Percentiles rank a stretch among this genome's conserved stretches.
These are phyloP conservation scores for Medicago arabica DNA, from an alignment of 306 rosid species.

Conservation along the genomic window DNA sequence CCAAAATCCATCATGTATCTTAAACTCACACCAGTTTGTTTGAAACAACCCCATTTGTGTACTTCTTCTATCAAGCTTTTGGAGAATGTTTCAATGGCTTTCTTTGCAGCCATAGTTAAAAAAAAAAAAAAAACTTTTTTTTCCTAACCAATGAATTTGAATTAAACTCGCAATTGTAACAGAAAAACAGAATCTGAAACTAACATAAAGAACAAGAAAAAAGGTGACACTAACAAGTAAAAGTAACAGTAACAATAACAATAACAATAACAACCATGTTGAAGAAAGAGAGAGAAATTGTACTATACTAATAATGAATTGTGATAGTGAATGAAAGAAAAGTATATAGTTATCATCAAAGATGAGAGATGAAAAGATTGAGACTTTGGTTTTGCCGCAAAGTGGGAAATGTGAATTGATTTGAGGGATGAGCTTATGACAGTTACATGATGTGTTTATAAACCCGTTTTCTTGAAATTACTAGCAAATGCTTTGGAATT, in stretches of 20 bases:
- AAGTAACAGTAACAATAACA: not conserved
- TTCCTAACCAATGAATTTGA: not conserved
- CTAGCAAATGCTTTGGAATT: not conserved
- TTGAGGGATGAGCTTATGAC: not conserved
- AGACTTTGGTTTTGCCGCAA: not conserved
- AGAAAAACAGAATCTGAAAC: not conserved
- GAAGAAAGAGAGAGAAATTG: not conserved
- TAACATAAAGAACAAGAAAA: no score
- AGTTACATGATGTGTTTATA: not conserved
- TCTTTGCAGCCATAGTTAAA: slow-evolving; percentile 67
- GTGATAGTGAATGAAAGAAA: not conserved
- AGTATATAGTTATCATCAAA: not conserved
- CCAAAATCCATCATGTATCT: slow-evolving; percentile 95
- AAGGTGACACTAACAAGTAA: not conserved
- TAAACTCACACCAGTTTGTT: slow-evolving; percentile 83
- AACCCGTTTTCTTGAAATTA: not conserved
- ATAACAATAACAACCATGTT: not conserved
- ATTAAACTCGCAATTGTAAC: not conserved
- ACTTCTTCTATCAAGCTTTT: slow-evolving; percentile 76
- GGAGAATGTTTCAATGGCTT: slow-evolving; percentile 63
- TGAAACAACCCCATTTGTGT: slow-evolving; percentile 78
- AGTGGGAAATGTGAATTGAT: not conserved
- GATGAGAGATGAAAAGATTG: not conserved
- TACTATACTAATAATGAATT: not conserved
- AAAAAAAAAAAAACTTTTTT: not conserved